Conservation (phyloP, 139 green algal species). For the Medakamo hakoo region DNA sequence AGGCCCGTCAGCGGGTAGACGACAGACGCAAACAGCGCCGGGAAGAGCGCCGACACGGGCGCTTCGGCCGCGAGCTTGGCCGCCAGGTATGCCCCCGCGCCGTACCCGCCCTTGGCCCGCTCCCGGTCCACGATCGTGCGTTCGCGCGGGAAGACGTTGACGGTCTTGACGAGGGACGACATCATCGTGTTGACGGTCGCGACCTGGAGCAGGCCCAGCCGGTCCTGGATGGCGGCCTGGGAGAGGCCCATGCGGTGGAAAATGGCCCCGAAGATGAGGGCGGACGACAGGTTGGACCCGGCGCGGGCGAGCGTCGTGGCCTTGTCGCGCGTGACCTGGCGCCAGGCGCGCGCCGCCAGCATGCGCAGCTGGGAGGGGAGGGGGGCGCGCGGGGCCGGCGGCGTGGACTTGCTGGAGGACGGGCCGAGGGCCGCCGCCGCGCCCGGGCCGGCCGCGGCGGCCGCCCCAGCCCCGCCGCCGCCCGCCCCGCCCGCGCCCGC, state of each 20-base stretch:
- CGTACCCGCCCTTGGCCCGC: conserved; percentile 30
- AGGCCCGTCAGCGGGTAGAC: conserved; percentile 74
- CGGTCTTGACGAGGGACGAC: conserved; percentile 68
- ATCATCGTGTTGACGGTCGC: conserved; percentile 72
- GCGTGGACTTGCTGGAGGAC: background rate
- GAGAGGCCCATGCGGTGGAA: conserved; percentile 59
- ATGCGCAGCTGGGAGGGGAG: conserved; percentile 23
- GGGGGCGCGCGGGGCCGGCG: background rate
- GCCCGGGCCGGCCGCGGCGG: background rate
- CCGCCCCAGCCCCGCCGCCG: background rate
- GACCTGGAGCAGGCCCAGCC: conserved; percentile 80
- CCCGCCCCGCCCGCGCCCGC: background rate
- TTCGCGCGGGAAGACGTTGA: conserved; percentile 73
- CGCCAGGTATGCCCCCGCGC: conserved; percentile 37
- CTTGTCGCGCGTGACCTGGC: conserved; percentile 67
- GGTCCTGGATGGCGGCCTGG: conserved; percentile 67
- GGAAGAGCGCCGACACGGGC: conserved; percentile 65
- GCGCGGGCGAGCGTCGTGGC: conserved; percentile 53
- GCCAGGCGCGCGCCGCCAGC: conserved; percentile 36
- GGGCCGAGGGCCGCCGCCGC: background rate
- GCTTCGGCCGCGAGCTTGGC: conserved; percentile 78
- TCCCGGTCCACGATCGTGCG: conserved; percentile 60
- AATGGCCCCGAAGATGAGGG: conserved; percentile 82
- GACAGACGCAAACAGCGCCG: conserved; percentile 55
- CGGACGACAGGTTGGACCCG: conserved; percentile 53